Evolutionary conservation across 2,329 filamentous ascomycete species (phyloP), one percentile per base, ranked within the genome.

Genomic region (Fusarium tricinctum): DNA sequence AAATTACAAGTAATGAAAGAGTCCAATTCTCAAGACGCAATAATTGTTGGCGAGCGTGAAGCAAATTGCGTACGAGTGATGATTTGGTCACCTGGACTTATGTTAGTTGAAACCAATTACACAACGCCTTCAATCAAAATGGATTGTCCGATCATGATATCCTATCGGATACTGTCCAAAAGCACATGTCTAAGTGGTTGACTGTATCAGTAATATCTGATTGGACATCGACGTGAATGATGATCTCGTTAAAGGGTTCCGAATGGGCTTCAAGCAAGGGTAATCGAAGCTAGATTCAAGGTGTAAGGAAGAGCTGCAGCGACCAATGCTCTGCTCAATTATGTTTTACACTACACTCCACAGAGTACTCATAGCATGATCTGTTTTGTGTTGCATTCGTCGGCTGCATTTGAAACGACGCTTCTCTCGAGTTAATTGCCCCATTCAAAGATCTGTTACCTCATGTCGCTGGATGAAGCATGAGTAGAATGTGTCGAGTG

Each of bases 141-240:
- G n/a, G 42, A 12, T 14, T 12, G 13, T n/a, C 19, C 22, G 22
- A 20, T 10, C 35, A 9, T 17, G 44, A 13, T 15, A 55, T 45
- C 57, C 45, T 62, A 58, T 53, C 22, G 38, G 20, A 38, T 46
- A 54, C n/a, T 39, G 15, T 23, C 15, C 17, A 13, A 23, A 49
- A 33, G 40, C 52, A 63, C 61, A 69, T 62, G 61, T 13, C n/a
- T 15, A 33, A n/a, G 38, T 69, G 56, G 48, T 58, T 66, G 61
- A 56, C 43, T 44, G 10, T 35, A 32, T 51, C 45, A n/a, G 20
- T 13, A 22, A 40, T 17, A 32, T 15, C 4, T 10, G 19, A 13
- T 19, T 20, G 20, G n/a, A 20, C 28, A 39, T 45, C 23, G 20
- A 19, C 22, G 26, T 32, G 28, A 48, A 53, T 33, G 44, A 22